A percentile compares a stretch with the other conserved stretches of the same genome.
Evolutionary conservation across 306 rosid genomes (phyloP).

Genomic region (Arachis stenosperma): DNA sequence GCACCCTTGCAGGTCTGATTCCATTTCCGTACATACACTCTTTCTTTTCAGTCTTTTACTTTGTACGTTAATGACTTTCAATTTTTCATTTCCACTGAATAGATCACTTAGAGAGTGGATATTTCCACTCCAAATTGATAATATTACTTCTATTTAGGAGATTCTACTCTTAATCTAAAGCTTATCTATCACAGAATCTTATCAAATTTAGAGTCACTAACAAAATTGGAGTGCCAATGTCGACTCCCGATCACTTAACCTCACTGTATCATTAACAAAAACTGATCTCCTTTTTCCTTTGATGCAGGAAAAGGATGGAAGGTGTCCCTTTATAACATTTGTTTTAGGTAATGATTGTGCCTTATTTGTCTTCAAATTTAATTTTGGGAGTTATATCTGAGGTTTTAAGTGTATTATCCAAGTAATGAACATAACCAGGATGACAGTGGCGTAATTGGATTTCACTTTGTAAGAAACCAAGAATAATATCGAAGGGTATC

Average conservation of each 20-base stretch:
- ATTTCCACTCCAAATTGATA: no score
- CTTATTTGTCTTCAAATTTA: constrained; percentile 28
- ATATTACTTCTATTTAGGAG: no score
- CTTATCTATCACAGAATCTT: no score
- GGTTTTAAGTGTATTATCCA: not conserved
- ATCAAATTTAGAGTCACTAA: no score
- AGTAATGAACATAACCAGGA: constrained; percentile 7
- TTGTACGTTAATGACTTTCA: constrained; percentile 7
- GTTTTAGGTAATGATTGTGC: constrained; percentile 72
- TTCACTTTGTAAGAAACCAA: not conserved
- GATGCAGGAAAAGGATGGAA: constrained; percentile 61
- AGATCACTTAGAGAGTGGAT: not conserved
- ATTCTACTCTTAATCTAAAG: no score
- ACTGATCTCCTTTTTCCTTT: constrained; percentile 18
- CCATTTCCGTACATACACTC: not conserved
- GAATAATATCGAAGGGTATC: not conserved
- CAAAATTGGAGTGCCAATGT: no score
- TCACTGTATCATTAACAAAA: no score
- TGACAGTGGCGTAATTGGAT: not conserved
- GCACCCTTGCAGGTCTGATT: constrained; percentile 34
- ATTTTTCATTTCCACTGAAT: constrained; percentile 4
- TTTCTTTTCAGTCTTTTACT: not conserved
- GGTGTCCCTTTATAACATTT: constrained; percentile 61
- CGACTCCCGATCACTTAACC: no score
- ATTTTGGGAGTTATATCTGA: constrained; percentile 15